A percentile compares a stretch with the other conserved stretches of the same genome.
Evolutionary conservation across 1,139 yeast genomes (phyloP).

Genomic region (Pichia kudriavzevii): DNA sequence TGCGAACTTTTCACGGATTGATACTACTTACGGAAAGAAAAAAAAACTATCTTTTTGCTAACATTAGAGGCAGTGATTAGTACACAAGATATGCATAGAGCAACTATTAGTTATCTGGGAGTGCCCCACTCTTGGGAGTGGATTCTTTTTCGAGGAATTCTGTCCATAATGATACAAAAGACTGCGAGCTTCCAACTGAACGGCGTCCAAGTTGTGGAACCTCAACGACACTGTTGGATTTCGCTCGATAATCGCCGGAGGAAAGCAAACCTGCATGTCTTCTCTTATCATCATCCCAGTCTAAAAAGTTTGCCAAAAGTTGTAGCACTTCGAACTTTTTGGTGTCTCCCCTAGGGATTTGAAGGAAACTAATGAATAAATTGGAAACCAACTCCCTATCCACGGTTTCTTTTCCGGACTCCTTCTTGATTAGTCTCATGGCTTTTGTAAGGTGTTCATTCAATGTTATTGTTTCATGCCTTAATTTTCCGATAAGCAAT

Average conservation of each 20-base stretch:
- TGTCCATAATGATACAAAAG: conserved; percentile 83
- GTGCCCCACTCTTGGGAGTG: too few relatives aligned
- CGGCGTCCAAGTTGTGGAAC: conserved; percentile 22
- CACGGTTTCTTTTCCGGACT: conserved; percentile 64
- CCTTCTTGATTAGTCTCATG: conserved; percentile 68
- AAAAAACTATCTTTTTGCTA: too few relatives aligned
- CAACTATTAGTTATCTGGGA: too few relatives aligned
- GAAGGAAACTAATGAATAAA: conserved; percentile 73
- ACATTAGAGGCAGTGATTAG: too few relatives aligned
- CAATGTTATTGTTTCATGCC: conserved; percentile 92
- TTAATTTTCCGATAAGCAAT: conserved; percentile 73
- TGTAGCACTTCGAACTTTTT: conserved; percentile 89
- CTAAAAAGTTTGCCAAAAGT: conserved; percentile 71
- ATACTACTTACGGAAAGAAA: too few relatives aligned
- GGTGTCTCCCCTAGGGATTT: conserved; percentile 86
- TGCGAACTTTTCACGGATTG: too few relatives aligned
- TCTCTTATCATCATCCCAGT: conserved; percentile 82
- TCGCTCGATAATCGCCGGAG: conserved; percentile 26
- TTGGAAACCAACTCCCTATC: conserved; percentile 87
- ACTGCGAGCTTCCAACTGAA: conserved; percentile 45
- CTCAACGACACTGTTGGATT: conserved; percentile 23
- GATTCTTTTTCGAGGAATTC: conserved; percentile 76
- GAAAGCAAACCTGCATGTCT: conserved; percentile 75
- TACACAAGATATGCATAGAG: too few relatives aligned
- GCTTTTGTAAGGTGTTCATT: conserved; percentile 94